A percentile compares a stretch with the other conserved stretches of the same genome.
phyloP scores from a whole-genome alignment of 768 basidiomycete genomes.

The Trametes villosa region DNA sequence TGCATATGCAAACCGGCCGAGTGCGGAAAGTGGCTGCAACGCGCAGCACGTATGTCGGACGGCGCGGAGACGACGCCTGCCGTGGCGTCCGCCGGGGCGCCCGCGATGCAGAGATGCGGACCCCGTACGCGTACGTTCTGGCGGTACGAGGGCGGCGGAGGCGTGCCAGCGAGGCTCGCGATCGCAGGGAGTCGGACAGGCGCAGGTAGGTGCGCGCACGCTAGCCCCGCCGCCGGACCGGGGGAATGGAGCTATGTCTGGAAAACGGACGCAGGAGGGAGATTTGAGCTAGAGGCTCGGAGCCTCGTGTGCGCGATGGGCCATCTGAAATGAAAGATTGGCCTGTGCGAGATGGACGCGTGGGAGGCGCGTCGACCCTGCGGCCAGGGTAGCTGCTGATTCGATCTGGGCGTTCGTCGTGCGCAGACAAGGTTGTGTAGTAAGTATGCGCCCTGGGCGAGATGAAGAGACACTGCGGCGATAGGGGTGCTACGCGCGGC shows the following conservation, averaged over 20 bases:
- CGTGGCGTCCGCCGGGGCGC: conserved; percentile 9
- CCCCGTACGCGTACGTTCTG: neutral
- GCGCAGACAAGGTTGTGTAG: too few species aligned
- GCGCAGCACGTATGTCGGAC: neutral
- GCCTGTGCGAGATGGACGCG: conserved; percentile 7
- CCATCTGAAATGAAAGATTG: conserved; percentile 11
- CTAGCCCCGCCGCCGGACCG: neutral
- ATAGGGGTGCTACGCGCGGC: neutral
- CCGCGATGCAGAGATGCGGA: neutral
- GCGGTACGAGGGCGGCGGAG: neutral
- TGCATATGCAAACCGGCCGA: too few species aligned
- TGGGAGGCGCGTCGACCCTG: neutral
- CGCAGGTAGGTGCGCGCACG: too few species aligned
- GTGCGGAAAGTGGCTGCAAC: neutral
- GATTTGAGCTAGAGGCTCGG: neutral
- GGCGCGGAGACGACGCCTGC: neutral
- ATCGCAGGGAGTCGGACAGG: too few species aligned
- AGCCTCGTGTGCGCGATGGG: conserved; percentile 7
- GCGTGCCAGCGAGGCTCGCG: too few species aligned
- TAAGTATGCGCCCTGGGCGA: neutral
- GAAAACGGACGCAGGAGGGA: too few species aligned
- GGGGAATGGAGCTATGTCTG: neutral
- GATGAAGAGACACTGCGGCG: neutral
- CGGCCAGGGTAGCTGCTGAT: too few species aligned
- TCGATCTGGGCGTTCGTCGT: too few species aligned